Evolutionary conservation across 495 filamentous ascomycete genomes (phyloP).

Genomic region (Xylaria intraflava): DNA sequence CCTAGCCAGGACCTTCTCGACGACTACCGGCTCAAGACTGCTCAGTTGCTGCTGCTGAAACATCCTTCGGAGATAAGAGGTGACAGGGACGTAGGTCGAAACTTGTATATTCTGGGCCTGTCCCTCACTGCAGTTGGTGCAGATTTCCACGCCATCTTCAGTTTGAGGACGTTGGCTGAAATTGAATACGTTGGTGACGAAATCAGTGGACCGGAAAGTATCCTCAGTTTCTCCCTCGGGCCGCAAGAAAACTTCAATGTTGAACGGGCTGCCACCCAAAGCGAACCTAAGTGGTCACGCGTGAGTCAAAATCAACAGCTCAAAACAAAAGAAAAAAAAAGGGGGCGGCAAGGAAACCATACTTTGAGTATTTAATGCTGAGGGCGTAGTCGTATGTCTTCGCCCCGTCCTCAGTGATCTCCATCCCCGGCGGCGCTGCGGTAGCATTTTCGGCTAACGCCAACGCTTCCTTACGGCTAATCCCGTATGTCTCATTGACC

Average conservation of each 20-base stretch:
- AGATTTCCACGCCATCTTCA: constrained; percentile 1
- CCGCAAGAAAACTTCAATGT: constrained; percentile 6
- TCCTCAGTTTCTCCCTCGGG: not conserved
- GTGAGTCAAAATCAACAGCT: not conserved
- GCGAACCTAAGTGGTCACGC: constrained; percentile 1
- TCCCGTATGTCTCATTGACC: constrained; percentile 37
- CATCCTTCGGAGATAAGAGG: not conserved
- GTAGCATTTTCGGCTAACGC: not conserved
- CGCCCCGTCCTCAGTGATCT: not conserved
- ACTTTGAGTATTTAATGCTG: constrained; percentile 7
- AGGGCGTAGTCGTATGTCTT: not conserved
- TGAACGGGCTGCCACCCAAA: constrained; percentile 6
- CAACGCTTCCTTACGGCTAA: constrained; percentile 39
- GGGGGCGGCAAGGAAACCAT: not conserved
- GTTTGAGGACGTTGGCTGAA: constrained; percentile 3
- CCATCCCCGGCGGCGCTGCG: not conserved
- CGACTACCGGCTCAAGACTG: not conserved
- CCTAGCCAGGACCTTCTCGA: constrained; percentile 4
- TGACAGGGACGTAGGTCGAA: not conserved
- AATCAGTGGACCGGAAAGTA: not conserved
- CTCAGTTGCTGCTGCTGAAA: constrained; percentile 1
- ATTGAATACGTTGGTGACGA: constrained; percentile 4
- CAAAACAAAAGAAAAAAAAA: not conserved
- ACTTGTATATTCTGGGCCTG: constrained; percentile 1
- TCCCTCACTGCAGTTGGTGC: not conserved